Evolutionary conservation across 2,329 filamentous ascomycete genomes (phyloP).

Genomic region (Tolypocladium capitatum): DNA sequence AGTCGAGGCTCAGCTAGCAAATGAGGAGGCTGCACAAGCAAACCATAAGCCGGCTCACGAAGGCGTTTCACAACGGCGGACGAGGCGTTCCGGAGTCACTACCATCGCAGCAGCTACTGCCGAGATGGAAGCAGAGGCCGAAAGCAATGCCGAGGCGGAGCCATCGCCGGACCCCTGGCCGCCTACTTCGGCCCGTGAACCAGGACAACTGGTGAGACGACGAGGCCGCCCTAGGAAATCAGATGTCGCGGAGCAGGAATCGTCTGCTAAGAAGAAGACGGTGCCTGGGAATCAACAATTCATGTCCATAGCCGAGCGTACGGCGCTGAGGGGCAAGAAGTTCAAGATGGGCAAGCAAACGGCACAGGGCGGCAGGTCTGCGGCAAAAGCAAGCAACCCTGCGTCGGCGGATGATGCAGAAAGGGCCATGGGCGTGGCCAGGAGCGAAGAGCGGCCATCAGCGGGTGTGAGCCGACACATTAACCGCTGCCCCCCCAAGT

Average conservation of each 20-base stretch:
- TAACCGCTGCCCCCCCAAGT: background rate
- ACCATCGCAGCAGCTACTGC: conserved; percentile 10
- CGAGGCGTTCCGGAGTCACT: conserved; percentile 14
- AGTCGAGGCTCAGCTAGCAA: conserved; percentile 7
- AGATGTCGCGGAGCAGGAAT: conserved; percentile 3
- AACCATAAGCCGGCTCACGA: background rate
- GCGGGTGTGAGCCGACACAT: background rate
- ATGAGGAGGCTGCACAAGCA: conserved; percentile 5
- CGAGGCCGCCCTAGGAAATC: conserved; percentile 13
- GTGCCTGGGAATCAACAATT: conserved; percentile 17
- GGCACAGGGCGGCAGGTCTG: conserved; percentile 1
- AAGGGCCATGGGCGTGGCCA: background rate
- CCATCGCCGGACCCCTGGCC: background rate
- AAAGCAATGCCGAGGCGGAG: background rate
- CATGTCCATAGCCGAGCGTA: conserved; percentile 45
- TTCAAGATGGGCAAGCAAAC: conserved; percentile 35
- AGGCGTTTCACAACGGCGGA: conserved; percentile 7
- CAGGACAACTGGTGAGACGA: background rate
- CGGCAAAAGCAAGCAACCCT: background rate
- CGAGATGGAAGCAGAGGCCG: background rate
- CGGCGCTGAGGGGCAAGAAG: conserved; percentile 38
- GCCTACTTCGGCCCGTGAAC: background rate
- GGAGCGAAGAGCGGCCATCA: background rate
- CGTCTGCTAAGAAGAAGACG: conserved; percentile 1
- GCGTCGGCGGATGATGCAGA: background rate